Percentiles rank a stretch among this genome's conserved stretches.
phyloP scores from a whole-genome alignment of 257 asterid species.

The Pogostemon cablin region DNA sequence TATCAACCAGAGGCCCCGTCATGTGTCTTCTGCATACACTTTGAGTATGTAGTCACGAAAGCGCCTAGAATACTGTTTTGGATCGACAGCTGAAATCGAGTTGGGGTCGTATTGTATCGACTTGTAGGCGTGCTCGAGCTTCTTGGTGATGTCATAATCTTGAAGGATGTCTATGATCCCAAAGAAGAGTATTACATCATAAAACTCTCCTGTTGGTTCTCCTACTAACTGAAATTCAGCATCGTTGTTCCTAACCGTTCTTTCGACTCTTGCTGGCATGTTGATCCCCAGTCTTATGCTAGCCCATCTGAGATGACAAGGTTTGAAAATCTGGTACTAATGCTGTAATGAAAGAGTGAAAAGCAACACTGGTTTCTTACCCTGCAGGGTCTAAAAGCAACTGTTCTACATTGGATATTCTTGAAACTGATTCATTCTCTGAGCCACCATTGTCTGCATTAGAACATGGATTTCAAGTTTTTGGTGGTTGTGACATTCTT shows the following conservation, averaged over 20 bases:
- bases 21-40: conserved; percentile 83
- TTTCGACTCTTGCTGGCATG: conserved; percentile 94
- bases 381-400: conserved; percentile 75
- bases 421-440: conserved; percentile 59
- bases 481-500: not conserved
- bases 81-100: conserved; percentile 96
- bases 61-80: conserved; percentile 77
- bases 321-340: not conserved
- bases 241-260: conserved; percentile 65
- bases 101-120: conserved; percentile 91
- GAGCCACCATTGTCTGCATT: conserved; percentile 58
- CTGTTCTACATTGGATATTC: conserved; percentile 77
- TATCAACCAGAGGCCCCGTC: conserved; percentile 26
- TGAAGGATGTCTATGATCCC: conserved; percentile 96
- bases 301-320: conserved; percentile 58
- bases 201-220: conserved; percentile 87
- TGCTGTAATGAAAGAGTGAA: not conserved
- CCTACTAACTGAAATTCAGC: conserved; percentile 72
- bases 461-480: not conserved
- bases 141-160: conserved; percentile 93
- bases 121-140: conserved; percentile 93
- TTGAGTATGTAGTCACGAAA: conserved; percentile 87
- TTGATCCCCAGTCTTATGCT: conserved; percentile 80
- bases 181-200: conserved; percentile 81
- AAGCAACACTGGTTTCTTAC: conserved; percentile 42